Evolutionary conservation across 2,329 filamentous ascomycete species (phyloP).

Genomic region (Ophiosphaerella herpotricha): DNA sequence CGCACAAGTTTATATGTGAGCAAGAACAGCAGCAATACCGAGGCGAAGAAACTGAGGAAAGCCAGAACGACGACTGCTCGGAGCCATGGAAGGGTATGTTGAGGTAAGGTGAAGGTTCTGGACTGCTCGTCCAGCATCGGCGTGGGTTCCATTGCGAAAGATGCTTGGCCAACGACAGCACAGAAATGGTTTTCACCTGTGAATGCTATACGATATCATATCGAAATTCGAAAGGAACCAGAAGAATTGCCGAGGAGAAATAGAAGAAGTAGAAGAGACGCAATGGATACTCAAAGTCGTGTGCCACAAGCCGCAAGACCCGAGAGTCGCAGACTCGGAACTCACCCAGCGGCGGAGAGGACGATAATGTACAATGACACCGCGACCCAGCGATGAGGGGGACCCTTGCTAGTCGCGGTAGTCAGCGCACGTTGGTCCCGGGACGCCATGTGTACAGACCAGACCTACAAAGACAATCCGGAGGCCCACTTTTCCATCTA

Average conservation of each 20-base stretch:
- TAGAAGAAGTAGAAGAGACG: neutral
- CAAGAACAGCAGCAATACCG: constrained; percentile 49
- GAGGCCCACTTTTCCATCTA: constrained; percentile 16
- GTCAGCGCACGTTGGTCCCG: constrained; percentile 5
- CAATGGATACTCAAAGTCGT: neutral
- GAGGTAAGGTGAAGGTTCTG: constrained; percentile 39
- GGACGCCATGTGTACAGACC: constrained; percentile 6
- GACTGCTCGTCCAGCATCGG: constrained; percentile 32
- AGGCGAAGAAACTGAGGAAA: constrained; percentile 53
- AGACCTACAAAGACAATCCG: constrained; percentile 7
- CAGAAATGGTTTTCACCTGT: constrained; percentile 9
- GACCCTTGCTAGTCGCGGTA: neutral
- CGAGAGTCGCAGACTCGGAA: neutral
- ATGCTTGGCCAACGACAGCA: neutral
- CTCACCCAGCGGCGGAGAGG: constrained; percentile 3
- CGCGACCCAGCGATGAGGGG: constrained; percentile 9
- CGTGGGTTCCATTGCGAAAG: constrained; percentile 23
- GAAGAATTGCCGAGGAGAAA: neutral
- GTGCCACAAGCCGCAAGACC: neutral
- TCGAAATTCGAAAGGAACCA: constrained; percentile 10
- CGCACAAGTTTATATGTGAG: constrained; percentile 54
- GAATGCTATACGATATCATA: constrained; percentile 19
- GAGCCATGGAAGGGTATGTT: constrained; percentile 47
- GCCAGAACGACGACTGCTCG: constrained; percentile 53
- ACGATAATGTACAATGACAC: constrained; percentile 30